Evolutionary conservation across 805 yeast genomes (phyloP), one percentile per base, ranked within the genome.

Genomic region (Lipomyces spencermartinsiae): DNA sequence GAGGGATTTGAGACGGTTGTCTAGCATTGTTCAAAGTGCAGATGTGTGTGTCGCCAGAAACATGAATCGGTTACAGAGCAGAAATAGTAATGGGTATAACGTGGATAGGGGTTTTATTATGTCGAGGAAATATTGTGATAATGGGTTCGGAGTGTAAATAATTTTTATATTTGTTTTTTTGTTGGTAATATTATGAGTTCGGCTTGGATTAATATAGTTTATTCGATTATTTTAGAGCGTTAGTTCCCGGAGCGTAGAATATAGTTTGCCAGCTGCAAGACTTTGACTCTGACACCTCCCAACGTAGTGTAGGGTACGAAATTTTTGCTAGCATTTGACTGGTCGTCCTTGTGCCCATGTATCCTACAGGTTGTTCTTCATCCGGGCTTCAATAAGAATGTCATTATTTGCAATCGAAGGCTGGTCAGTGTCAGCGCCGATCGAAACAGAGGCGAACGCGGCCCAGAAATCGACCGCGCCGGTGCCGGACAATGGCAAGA

Each of bases 361-460:
- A 22, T 7, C 19, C 8, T n/a, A n/a, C 49, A 19, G 4, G 8
- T 43, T n/a, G 49, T 19, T 16, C n/a, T n/a, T 43, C 49, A 43
- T 6, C 10, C 9, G n/a, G 22, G 9, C 43, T 43, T 35, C n/a
- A 33, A 57, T 16, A 10, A 39, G 6, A 35, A 68, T 68, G 71
- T 63, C 69, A 14, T 46, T 68, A 10, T 68, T 68, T 60, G 66
- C 62, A 7, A 61, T 66, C 22, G 71, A 68, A 16, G 71, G 71
- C 12, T 68, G 71, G 71, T 62, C 64, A 4, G 62, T 68, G 2
- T 56, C 71, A 8, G 43, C 56, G 56, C 54, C 65, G 49, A 16
- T 29, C 10, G 34, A 19, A 9, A 22, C 59, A 10, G 54, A 43
- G 46, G n/a, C 22, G n/a, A 37, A n/a, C 14, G 59, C 7, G 35